These are phyloP conservation scores for Cercospora nicotianae DNA, from an alignment of 2,329 filamentous ascomycete genomes.

Conservation along the genomic window DNA sequence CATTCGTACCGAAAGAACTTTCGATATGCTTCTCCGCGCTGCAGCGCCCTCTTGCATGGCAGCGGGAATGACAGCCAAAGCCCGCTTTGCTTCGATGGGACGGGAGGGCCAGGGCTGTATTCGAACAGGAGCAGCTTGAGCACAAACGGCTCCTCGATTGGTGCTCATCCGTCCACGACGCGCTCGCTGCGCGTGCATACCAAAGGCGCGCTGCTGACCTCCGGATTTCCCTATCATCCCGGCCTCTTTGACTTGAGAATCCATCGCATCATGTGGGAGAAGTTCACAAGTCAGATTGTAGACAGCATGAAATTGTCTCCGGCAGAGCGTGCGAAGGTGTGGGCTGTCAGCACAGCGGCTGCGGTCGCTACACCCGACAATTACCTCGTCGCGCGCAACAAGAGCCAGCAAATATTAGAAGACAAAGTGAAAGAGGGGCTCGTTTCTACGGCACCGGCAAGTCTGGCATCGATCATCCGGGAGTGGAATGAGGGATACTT, in stretches of 20 bases:
- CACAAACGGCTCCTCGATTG: constrained; percentile 1
- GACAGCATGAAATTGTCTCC: constrained; percentile 23
- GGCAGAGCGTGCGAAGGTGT: constrained; percentile 28
- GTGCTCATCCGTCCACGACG: not conserved
- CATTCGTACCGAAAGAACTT: not conserved
- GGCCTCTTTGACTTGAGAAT: constrained; percentile 30
- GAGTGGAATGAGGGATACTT: constrained; percentile 33
- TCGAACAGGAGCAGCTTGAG: constrained; percentile 9
- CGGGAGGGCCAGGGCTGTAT: not conserved
- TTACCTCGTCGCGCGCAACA: constrained; percentile 17
- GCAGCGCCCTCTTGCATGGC: not conserved
- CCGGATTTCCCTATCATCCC: constrained; percentile 31
- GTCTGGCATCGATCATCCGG: constrained; percentile 26
- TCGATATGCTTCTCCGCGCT: not conserved
- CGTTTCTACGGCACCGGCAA: constrained; percentile 19
- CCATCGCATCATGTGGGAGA: constrained; percentile 29
- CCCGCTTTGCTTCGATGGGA: not conserved
- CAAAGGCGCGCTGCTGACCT: constrained; percentile 26
- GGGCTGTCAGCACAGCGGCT: constrained; percentile 22
- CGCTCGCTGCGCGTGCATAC: constrained; percentile 24
- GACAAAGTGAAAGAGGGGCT: constrained; percentile 29
- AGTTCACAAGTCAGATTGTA: constrained; percentile 28
- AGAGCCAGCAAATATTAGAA: constrained; percentile 26
- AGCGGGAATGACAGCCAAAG: not conserved
- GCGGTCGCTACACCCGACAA: constrained; percentile 15